Percentiles rank a stretch among this genome's conserved stretches.
phyloP scores from a whole-genome alignment of 2,329 filamentous ascomycete species.

The Fusarium nelsonii region DNA sequence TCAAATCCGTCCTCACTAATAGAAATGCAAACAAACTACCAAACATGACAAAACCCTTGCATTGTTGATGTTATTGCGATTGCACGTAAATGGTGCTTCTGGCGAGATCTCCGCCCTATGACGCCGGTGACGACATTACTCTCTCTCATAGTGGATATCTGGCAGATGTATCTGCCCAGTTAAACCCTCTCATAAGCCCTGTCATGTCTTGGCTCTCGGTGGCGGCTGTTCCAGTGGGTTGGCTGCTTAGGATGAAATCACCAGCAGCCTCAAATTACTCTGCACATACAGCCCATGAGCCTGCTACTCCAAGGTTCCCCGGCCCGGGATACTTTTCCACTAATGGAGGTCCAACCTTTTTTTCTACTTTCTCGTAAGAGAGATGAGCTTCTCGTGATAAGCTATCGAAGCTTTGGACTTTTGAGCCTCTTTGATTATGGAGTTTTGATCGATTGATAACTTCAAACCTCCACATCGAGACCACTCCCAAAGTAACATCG shows the following conservation, averaged over 20 bases:
- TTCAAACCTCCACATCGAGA: conserved; percentile 14
- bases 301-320: conserved; percentile 37
- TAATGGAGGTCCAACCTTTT: conserved; percentile 1
- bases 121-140: conserved; percentile 49
- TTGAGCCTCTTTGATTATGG: conserved; percentile 2
- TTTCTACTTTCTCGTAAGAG: background rate
- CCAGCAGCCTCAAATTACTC: conserved; percentile 16
- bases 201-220: conserved; percentile 29
- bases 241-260: conserved; percentile 34
- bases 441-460: conserved; percentile 21
- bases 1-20: background rate
- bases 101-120: conserved; percentile 46
- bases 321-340: conserved; percentile 14
- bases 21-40: background rate
- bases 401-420: background rate
- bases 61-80: conserved; percentile 6
- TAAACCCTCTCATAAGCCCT: background rate
- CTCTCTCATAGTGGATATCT: conserved; percentile 17
- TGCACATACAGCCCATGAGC: conserved; percentile 6
- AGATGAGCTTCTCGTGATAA: conserved; percentile 2
- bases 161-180: conserved; percentile 17
- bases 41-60: conserved; percentile 22
- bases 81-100: conserved; percentile 26
- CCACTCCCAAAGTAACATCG: conserved; percentile 1
- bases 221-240: conserved; percentile 38